phyloP scores from a whole-genome alignment of 2,329 filamentous ascomycete genomes.

The Ascochyta clinopodiicola region DNA sequence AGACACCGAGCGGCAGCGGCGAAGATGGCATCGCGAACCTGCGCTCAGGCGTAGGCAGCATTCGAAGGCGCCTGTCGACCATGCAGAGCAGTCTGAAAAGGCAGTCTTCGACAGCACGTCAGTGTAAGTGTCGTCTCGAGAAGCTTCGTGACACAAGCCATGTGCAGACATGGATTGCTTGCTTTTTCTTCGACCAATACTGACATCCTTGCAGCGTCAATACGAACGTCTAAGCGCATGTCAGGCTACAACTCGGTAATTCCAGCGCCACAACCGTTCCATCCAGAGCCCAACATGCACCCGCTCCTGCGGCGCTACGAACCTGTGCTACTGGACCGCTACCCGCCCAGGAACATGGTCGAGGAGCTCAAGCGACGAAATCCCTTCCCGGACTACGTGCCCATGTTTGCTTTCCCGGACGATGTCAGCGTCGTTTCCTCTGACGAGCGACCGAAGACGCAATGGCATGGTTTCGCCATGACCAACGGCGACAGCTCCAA shows the following conservation, averaged over 20 bases:
- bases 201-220: constrained; percentile 58
- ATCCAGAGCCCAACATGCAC: constrained; percentile 91
- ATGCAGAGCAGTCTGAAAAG: constrained; percentile 90
- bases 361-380: constrained; percentile 83
- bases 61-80: constrained; percentile 91
- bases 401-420: constrained; percentile 99
- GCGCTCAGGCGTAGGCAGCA: constrained; percentile 76
- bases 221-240: constrained; percentile 83
- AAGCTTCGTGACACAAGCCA: constrained; percentile 7
- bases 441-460: constrained; percentile 91
- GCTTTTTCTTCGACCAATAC: constrained; percentile 29
- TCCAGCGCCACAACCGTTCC: constrained; percentile 87
- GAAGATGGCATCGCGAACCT: constrained; percentile 63
- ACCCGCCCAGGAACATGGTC: constrained; percentile 80
- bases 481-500: constrained; percentile 91
- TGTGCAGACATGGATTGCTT: constrained; percentile 26
- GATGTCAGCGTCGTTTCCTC: constrained; percentile 97
- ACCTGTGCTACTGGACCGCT: constrained; percentile 92
- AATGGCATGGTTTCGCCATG: constrained; percentile 99
- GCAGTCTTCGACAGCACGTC: constrained; percentile 76
- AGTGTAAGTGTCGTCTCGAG: constrained; percentile 63
- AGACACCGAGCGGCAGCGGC: constrained; percentile 42
- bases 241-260: constrained; percentile 99
- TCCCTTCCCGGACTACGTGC: constrained; percentile 94
- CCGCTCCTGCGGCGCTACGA: constrained; percentile 93